These are phyloP conservation scores for Hygrocybe coccinea DNA, from an alignment of 768 basidiomycete species.

Conservation along the genomic window DNA sequence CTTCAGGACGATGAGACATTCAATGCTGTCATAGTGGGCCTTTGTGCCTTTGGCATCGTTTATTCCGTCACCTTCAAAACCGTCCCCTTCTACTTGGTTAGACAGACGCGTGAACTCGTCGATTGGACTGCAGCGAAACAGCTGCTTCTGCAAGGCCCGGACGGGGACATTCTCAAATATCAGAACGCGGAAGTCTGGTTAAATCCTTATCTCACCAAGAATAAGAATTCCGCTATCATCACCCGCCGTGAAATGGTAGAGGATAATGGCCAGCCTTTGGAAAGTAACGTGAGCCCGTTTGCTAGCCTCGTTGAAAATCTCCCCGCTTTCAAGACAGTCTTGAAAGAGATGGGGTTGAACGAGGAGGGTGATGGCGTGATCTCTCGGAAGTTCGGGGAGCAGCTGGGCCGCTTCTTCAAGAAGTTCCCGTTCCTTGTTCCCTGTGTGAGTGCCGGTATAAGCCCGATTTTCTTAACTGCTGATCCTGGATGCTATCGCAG, in stretches of 20 bases:
- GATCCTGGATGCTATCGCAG: too few species aligned
- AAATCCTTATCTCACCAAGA: too few species aligned
- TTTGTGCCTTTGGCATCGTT: slow-evolving; percentile 1
- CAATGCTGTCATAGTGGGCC: neutral
- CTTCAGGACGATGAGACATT: slow-evolving; percentile 1
- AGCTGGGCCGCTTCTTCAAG: neutral
- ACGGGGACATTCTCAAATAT: slow-evolving; percentile 3
- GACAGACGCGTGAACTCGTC: neutral
- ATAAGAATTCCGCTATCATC: neutral
- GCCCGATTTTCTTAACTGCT: too few species aligned
- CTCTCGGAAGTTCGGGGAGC: neutral
- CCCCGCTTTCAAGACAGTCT: neutral
- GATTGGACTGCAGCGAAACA: neutral
- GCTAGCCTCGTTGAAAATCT: neutral
- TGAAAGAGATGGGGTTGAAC: neutral
- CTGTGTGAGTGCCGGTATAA: too few species aligned
- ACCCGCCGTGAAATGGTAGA: neutral
- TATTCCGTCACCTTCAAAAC: neutral
- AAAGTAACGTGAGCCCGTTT: neutral
- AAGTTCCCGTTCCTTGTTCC: neutral
- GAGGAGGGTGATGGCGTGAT: neutral
- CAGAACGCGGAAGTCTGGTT: slow-evolving; percentile 2
- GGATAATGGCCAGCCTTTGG: neutral
- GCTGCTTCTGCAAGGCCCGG: neutral
- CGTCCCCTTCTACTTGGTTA: neutral